Evolutionary conservation across 1,139 yeast species (phyloP), one percentile per base, ranked within the genome.

Genomic region (Lipomyces yarrowii): DNA sequence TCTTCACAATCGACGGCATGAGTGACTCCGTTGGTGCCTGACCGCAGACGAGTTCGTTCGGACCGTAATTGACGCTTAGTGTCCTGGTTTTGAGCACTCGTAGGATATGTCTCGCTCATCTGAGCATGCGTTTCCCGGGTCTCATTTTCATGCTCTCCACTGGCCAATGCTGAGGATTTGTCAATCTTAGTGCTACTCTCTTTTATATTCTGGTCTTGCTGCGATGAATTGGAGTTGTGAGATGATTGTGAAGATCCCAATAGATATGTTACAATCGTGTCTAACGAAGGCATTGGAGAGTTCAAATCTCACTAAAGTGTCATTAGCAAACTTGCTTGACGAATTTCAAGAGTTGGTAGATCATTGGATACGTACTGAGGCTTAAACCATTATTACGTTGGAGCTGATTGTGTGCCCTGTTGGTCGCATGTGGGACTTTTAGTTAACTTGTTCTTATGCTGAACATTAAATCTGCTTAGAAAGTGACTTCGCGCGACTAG

Each of bases 271-370:
- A 54, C 65, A 15, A 62, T 61, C 35, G 60, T 62, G 18, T 63
- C 65, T 2, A 63, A 5, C 15, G 65, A 63, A 30, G 65, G 65
- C 65, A 59, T 59, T 52, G 18, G 23, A n/a, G 15, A 13, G 42
- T n/a, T 42, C 10, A 7, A 42, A 21, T 42, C 48, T 11, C 23
- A 10, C 48, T n/a, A 13, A 46, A 57, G 18, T 15, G 32, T 39
- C 26, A 11, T 23, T n/a, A 18, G 7, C 8, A 42, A 42, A n/a
- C 5, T n/a, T n/a, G 8, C 3, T 42, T n/a, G 11, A 8, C 23
- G n/a, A 7, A 42, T 18, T 42, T 42, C 48, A 42, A 18, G 48
- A 42, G 11, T 15, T 42, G 48, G 42, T 42, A 2, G n/a, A 42
- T 7, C 23, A 42, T 42, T 7, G 7, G 48, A 18, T 21, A 15